Percentiles rank a stretch among this genome's conserved stretches.
phyloP scores from a whole-genome alignment of 345 rosid species.

The Ceriops decandra region DNA sequence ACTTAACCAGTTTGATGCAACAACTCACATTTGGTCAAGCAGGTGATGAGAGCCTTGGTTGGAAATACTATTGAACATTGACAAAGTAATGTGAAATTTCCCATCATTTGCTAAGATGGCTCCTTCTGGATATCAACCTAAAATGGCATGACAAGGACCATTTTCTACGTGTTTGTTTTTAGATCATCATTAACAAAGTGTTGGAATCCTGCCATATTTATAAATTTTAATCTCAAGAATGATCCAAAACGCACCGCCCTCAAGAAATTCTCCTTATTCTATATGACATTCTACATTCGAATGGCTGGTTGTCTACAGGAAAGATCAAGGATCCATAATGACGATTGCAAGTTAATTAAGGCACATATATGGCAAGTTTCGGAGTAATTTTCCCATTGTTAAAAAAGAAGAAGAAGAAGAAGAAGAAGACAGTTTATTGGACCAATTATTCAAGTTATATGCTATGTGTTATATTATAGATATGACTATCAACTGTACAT shows the following conservation, averaged over 20 bases:
- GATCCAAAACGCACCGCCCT: constrained; percentile 2
- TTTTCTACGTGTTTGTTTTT: neutral
- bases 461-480: too few relatives aligned
- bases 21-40: neutral
- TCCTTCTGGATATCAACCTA: neutral
- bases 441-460: too few relatives aligned
- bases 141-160: neutral
- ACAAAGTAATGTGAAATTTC: constrained; percentile 18
- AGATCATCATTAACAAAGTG: neutral
- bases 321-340: too few relatives aligned
- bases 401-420: too few relatives aligned
- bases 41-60: constrained; percentile 16
- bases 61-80: neutral
- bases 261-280: neutral
- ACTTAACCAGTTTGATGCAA: constrained; percentile 16
- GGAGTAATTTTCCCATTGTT: too few relatives aligned
- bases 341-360: neutral
- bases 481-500: too few relatives aligned
- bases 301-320: neutral
- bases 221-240: neutral
- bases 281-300: constrained; percentile 3
- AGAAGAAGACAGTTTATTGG: too few relatives aligned
- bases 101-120: constrained; percentile 15
- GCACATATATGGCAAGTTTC: too few relatives aligned
- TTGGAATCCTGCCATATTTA: neutral